phyloP scores from a whole-genome alignment of 2,329 filamentous ascomycete species.

The Fulvia fulva region DNA sequence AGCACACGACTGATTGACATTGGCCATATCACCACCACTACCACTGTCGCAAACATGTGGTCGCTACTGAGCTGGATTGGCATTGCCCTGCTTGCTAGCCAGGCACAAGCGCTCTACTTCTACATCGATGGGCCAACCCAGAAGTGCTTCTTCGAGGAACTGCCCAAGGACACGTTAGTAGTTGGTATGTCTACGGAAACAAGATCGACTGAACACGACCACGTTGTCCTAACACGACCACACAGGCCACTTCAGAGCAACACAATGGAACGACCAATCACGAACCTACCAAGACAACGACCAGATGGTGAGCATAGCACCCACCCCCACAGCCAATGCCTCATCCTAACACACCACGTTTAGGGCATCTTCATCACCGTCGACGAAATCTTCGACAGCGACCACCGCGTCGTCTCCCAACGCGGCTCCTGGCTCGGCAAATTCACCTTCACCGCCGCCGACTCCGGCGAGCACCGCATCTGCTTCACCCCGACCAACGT shows the following conservation, averaged over 20 bases:
- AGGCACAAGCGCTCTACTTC: constrained; percentile 86
- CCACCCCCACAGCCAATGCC: neutral
- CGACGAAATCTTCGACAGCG: constrained; percentile 95
- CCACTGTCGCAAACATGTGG: constrained; percentile 23
- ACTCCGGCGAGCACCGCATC: constrained; percentile 91
- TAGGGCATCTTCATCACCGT: constrained; percentile 81
- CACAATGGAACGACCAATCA: constrained; percentile 72
- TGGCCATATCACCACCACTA: neutral
- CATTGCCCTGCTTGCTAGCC: constrained; percentile 44
- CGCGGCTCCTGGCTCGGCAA: constrained; percentile 70
- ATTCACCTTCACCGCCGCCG: constrained; percentile 93
- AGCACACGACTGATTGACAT: neutral
- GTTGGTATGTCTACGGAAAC: constrained; percentile 59
- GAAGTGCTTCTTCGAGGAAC: constrained; percentile 97
- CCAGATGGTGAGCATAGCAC: constrained; percentile 44
- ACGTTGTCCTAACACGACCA: no score
- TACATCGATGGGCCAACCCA: constrained; percentile 81
- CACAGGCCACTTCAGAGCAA: constrained; percentile 75
- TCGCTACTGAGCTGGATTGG: constrained; percentile 22
- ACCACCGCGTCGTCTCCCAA: constrained; percentile 92
- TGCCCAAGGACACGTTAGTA: constrained; percentile 94
- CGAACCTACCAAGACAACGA: constrained; percentile 68
- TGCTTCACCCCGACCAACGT: constrained; percentile 86
- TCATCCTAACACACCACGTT: neutral
- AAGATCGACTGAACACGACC: no score